Base-by-base conservation (phyloP, 192 early-diverging fungal species). In the Rhizophagus clarus region DNA sequence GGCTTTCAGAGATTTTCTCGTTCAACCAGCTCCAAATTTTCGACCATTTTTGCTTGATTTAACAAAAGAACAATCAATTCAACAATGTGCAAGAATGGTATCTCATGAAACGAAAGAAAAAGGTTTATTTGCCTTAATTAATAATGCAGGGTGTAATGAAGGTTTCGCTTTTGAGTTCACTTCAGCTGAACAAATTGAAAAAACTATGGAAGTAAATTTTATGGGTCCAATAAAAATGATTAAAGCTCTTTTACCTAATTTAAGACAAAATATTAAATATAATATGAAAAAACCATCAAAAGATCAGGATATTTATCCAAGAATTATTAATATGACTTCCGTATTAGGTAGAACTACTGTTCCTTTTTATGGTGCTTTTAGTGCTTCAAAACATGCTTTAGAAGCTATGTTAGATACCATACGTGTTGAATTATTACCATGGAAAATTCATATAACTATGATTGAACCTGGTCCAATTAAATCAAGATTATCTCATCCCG, bases 191-290 rank as follows among this genome's bases (percentile, higher is more conserved):
- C 67, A 79, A 71, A 79, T 79, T 61, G 49, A 20, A 49, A 84
- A 83, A 83, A 81, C 84, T 22, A 86, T 86, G 85, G 83, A 84
- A 60, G 79, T 84, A 63, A 86, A 86, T 81, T 86, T 82, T 68
- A 86, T 84, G 77, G 85, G 85, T 10, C 79, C 84, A 31, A 83
- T 86, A 40, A 81, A 82, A 70, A 86, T 84, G 56, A 79, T 82
- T 29, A 86, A 86, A 63, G 82, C 80, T 15, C 49, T 86, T 31
- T 56, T 86, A 29, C 85, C 85, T 31, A 83, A 76, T 45, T 60
- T 86, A 79, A 64, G 85, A 22, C 81, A 86, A 49, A 83, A 83
- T 40, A 71, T 79, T 31, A 79, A 71, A 71, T 79, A 79, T 42
- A 79, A 79, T 40, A 17, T 79, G n/a, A 31, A 61, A 60, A 79